Base-by-base conservation (phyloP, 83 land plant species). In the Isoetes engelmannii region DNA sequence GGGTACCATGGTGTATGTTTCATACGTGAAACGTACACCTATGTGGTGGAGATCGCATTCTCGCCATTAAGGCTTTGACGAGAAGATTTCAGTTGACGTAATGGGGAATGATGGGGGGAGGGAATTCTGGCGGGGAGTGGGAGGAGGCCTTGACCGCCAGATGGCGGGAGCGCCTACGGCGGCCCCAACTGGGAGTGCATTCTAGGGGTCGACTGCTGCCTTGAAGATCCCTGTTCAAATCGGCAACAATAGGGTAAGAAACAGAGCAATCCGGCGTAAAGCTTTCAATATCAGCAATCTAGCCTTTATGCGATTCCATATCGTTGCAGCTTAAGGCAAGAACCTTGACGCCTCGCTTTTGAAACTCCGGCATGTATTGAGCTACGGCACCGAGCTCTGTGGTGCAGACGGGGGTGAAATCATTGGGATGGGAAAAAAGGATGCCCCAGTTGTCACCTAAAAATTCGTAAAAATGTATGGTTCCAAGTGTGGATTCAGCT, bases 371-470 rank as follows among this genome's bases (percentile, higher is more conserved):
- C 13, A 64, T 37, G 12, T 41, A 10, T 7, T 44, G n/a, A 7
- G 47, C 67, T 13, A 64, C 13, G 67, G 67, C 18, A 1, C 67
- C 67, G n/a, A 64, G 47, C 47, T 64, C 67, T 10, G 67, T 37
- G 49, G 67, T 64, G 67, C 67, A 64, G 42, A 64, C 67, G 0
- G 67, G 67, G 10, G 67, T 64, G 67, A 64, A 64, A 64, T 64
- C 67, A 41, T 41, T 64, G 47, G 67, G 67, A 41, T 64, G 67
- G 12, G 67, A 64, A 12, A 64, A 12, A 12, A 64, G 67, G 45
- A 64, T 64, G 42, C 47, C 44, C 67, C 67, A 64, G 4, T 41
- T 37, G 44, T 47, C 53, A 3, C 45, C 47, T 13, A 64, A 41
- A 17, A 18, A 64, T 7, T 64, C 67, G 47, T 64, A 47, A 3